Base-by-base conservation (phyloP, 192 early-diverging fungal genomes). In the Mortierella hygrophila region DNA sequence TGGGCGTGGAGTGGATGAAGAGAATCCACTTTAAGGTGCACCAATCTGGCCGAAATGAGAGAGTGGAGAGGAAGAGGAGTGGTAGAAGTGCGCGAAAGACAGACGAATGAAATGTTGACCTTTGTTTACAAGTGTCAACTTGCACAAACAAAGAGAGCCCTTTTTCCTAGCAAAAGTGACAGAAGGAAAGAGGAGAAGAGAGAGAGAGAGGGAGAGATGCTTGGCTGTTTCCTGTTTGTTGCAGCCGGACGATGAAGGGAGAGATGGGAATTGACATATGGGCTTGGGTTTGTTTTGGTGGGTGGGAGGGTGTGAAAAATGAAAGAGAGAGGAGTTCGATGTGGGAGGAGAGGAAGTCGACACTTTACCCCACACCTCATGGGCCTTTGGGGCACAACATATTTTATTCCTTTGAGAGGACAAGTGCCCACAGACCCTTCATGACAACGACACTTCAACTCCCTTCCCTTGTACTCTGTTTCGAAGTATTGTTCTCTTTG, bases 311-410 rank as follows among this genome's bases (percentile, higher is more conserved):
- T n/a, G 60, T 29, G 60, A 29, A 26, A 63, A 11, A 32, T 32
- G 60, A 35, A 35, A 35, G 46, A 47, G 46, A 20, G 47, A 18
- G 47, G 20, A 20, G 47, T 49, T 49, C 15, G 47, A 49, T 52
- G 49, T 20, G 49, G 49, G 49, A 52, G 49, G 5, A 21, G 5
- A 16, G 3, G 49, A 1, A 1, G 16, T 16, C 13, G 60, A 65
- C 29, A 65, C 60, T 65, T 65, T 65, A 65, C 60, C 32, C 60
- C 60, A 65, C 55, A 60, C 29, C n/a, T 52, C 49, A 13, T 65
- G 32, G 26, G 60, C 55, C 32, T 11, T 15, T 35, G 11, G 26
- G 60, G 3, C 60, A 32, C 23, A 57, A 26, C 2, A 57, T 23
- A 10, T 6, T 23, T 2, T 57, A 57, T 18, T 57, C n/a, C 26